Evolutionary conservation across 257 asterid genomes (phyloP), one percentile per base, ranked within the genome.

Genomic region (Verbascum thapsus): DNA sequence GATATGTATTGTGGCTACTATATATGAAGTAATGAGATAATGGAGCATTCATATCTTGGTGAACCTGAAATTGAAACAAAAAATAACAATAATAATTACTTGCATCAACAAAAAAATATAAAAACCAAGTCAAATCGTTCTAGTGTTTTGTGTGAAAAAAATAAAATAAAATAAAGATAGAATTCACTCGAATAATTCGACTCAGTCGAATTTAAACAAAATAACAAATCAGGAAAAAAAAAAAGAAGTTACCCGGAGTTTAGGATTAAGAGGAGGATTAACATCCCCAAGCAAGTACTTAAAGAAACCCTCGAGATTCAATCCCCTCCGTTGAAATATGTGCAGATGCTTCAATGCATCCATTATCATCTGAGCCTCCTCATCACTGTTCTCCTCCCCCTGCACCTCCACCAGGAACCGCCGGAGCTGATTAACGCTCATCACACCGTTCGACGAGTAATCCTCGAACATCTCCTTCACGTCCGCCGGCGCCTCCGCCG

Each of bases 1-100:
- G 63, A 80, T 88, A 86, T 41, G 96, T 74, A 79, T 86, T 88
- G 72, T 88, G 96, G 63, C 90, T 83, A 13, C 88, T 88, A 57
- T 75, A 86, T 63, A 88, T 80, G 56, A 74, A 88, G 80, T 85
- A 88, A 72, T 88, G 90, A 57, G 95, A 80, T 53, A 88, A 65
- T 35, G 90, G 92, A 58, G 83, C 86, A 68, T 52, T 72, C 96
- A 88, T 88, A 70, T 82, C 95, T 57, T 86, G 87, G 60, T 86
- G 95, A 66, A 82, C 66, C 95, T 88, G 92, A 68, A 63, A 74
- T 45, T 17, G 11, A 11, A 34, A 54, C 58, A 67, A 18, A n/a
- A n/a, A n/a, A n/a, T n/a, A n/a, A n/a, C n/a, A n/a, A n/a, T n/a
- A n/a, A n/a, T n/a, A n/a, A n/a, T n/a, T n/a, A n/a, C n/a, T n/a